phyloP scores from a whole-genome alignment of 78 protist genomes.

The Reticulomyxa filosa region DNA sequence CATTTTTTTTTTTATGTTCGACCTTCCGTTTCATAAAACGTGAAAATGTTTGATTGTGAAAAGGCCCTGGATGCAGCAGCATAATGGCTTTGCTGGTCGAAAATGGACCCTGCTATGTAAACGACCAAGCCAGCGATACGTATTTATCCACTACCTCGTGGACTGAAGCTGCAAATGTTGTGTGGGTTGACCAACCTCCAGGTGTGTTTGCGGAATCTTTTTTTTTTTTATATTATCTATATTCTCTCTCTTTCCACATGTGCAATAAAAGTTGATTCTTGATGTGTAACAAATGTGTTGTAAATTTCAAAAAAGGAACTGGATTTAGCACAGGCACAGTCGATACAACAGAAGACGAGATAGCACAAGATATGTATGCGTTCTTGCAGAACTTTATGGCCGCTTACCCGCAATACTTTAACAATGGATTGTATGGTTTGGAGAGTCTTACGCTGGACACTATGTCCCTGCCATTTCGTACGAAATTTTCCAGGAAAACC shows the following conservation, averaged over 20 bases:
- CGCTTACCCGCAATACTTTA: no score
- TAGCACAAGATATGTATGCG: slow-evolving; percentile 25
- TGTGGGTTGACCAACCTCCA: slow-evolving; percentile 27
- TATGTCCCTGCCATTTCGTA: slow-evolving; percentile 37
- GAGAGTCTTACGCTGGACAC: slow-evolving; percentile 48
- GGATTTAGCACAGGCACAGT: no score
- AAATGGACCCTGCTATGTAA: slow-evolving; percentile 43
- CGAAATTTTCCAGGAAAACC: slow-evolving; percentile 2
- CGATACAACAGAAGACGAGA: slow-evolving; percentile 17
- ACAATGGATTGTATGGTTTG: no score
- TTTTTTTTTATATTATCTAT: no score
- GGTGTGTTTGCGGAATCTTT: no score
- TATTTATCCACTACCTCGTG: not conserved
- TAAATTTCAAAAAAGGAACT: no score
- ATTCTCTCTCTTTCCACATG: no score
- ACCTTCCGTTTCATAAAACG: no score
- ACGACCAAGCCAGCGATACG: not conserved
- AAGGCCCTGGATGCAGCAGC: slow-evolving; percentile 45
- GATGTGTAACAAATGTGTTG: no score
- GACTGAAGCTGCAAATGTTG: not conserved
- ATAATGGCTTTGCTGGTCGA: slow-evolving; percentile 36
- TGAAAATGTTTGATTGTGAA: no score
- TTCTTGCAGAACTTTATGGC: slow-evolving; percentile 20
- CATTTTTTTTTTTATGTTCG: no score
- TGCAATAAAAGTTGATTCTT: no score